A percentile compares a stretch with the other conserved stretches of the same genome.
These are phyloP conservation scores for Brasilioporus rufonigricans DNA, from an alignment of 768 basidiomycete genomes.

Conservation along the genomic window DNA sequence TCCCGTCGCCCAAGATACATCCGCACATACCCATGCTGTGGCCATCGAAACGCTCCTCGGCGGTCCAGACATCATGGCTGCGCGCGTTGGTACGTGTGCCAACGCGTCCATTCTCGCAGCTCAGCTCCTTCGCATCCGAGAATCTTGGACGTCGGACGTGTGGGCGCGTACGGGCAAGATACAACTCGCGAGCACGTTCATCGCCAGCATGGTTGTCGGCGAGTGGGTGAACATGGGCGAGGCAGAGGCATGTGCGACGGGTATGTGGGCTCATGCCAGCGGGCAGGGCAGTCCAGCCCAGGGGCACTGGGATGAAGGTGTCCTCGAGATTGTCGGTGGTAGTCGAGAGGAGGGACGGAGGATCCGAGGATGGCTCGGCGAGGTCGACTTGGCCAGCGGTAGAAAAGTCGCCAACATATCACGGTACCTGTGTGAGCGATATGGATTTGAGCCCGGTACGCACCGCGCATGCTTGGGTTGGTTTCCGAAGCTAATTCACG, in stretches of 20 bases:
- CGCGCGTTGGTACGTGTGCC: conserved; percentile 71
- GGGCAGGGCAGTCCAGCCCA: conserved; percentile 30
- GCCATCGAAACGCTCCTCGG: conserved; percentile 74
- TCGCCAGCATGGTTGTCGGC: conserved; percentile 69
- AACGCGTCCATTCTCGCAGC: conserved; percentile 70
- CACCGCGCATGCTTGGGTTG: neutral
- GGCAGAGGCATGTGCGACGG: conserved; percentile 74
- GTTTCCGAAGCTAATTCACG: neutral
- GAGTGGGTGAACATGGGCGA: conserved; percentile 72
- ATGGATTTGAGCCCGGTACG: conserved; percentile 74
- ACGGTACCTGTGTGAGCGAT: conserved; percentile 75
- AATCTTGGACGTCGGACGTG: conserved; percentile 72
- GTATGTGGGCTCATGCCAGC: conserved; percentile 64
- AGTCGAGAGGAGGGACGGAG: conserved; percentile 69
- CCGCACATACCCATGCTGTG: conserved; percentile 75
- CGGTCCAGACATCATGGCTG: conserved; percentile 74
- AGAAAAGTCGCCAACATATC: conserved; percentile 65
- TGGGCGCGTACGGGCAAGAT: conserved; percentile 77
- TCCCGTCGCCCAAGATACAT: conserved; percentile 76
- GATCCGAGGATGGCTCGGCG: conserved; percentile 79
- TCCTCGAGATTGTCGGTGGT: conserved; percentile 76
- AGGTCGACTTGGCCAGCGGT: conserved; percentile 68
- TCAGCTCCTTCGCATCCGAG: conserved; percentile 75
- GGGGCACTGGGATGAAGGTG: conserved; percentile 75
- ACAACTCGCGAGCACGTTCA: conserved; percentile 73